Base-by-base conservation (phyloP, 1,284 basidiomycete species). In the Cerioporus squamosus region DNA sequence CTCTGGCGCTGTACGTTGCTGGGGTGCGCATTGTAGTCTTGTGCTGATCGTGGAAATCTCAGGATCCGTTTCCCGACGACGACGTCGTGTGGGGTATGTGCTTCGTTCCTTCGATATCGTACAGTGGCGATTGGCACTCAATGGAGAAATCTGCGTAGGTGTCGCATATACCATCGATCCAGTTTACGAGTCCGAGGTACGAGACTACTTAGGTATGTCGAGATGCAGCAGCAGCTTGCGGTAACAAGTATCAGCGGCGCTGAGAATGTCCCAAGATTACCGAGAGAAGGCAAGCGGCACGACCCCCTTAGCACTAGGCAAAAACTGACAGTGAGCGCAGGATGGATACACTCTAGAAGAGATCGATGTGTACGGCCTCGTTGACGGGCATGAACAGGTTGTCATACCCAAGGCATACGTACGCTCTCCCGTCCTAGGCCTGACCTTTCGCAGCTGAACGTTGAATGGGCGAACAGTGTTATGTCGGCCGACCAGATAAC, bases 121-220 rank as follows among this genome's bases (percentile, higher is more conserved):
- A 5, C 18, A 4, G 40, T 12, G 40, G 40, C 18, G 7, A 43
- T 43, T 10, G 10, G 1, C 15, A 26, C 3, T 38, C 40, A 18
- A 12, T 20, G 18, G n/a, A n/a, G 1, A n/a, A 2, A 49, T 10
- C 29, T 10, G 5, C 23, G 33, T 33, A 91, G 89, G 90, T 12
- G 75, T 95, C 24, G 90, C 89, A 22, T 94, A 91, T 72, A 93
- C 90, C 12, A 94, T 95, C 68, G 90, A 95, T 66, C 88, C 92
- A 0, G 77, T 71, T 29, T 84, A 91, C 65, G 86, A 84, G 49
- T 73, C 79, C 0, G 90, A 93, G 72, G 93, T 94, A 15, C 81
- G 89, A 40, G 88, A 88, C 51, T 93, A 95, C 71, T 75, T 95
- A 69, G 93, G 93, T 90, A 69, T 20, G 56, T 48, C 51, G 12